Percentiles rank a stretch among this genome's conserved stretches.
Evolutionary conservation across 1,284 basidiomycete genomes (phyloP).

Genomic region (Ustilago hordei): DNA sequence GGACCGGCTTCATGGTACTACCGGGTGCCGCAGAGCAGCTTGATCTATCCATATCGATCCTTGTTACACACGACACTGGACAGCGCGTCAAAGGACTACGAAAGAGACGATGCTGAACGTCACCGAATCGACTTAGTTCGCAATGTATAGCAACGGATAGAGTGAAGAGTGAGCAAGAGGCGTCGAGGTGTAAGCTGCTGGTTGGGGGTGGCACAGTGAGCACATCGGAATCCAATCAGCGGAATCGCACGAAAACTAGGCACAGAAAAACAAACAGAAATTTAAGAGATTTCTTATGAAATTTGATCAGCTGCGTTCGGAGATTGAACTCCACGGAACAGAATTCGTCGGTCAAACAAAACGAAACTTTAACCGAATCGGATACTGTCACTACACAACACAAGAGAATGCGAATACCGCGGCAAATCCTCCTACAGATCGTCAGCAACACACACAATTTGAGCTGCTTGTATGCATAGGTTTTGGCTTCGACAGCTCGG

Average conservation of each 20-base stretch:
- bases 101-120: too few relatives aligned
- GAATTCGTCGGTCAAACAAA: background rate
- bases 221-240: background rate
- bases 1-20: background rate
- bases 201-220: background rate
- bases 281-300: background rate
- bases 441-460: background rate
- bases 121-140: too few relatives aligned
- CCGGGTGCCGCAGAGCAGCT: background rate
- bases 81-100: too few relatives aligned
- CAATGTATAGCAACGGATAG: background rate
- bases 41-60: background rate
- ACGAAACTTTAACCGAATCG: background rate
- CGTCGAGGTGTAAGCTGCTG: background rate
- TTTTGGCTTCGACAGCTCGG: slow-evolving; percentile 3
- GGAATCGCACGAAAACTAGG: too few relatives aligned
- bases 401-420: background rate
- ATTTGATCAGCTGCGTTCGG: background rate
- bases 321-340: slow-evolving; percentile 7
- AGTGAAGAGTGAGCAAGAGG: background rate
- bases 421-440: slow-evolving; percentile 1
- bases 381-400: background rate
- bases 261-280: too few relatives aligned
- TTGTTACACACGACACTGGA: too few relatives aligned
- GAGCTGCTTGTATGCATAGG: background rate